phyloP scores from a whole-genome alignment of 2,329 filamentous ascomycete species.

The Aspergillus ruber region DNA sequence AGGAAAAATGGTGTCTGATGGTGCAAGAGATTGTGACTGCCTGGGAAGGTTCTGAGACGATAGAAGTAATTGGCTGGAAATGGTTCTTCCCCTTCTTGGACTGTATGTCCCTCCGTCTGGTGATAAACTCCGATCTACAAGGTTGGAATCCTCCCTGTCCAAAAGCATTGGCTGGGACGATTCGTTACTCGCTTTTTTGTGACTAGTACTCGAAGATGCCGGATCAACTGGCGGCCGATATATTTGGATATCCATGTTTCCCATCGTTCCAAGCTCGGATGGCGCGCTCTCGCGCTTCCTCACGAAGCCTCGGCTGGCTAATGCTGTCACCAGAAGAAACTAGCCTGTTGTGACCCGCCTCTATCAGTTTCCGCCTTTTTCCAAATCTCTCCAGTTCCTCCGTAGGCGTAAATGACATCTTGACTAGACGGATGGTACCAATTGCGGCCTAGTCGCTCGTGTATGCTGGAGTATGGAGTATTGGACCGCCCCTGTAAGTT shows the following conservation, averaged over 20 bases:
- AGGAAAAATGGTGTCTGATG: not conserved
- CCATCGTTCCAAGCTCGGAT: slow-evolving; percentile 4
- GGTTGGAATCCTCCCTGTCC: slow-evolving; percentile 14
- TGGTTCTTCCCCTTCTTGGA: not conserved
- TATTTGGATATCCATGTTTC: slow-evolving; percentile 17
- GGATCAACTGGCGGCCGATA: slow-evolving; percentile 14
- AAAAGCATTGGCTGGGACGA: slow-evolving; percentile 32
- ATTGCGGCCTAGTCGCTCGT: slow-evolving; percentile 30
- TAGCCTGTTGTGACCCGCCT: slow-evolving; percentile 22
- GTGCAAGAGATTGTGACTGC: not conserved
- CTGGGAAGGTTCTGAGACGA: not conserved
- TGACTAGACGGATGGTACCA: slow-evolving; percentile 26
- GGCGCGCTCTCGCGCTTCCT: slow-evolving; percentile 1
- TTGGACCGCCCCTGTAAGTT: not conserved
- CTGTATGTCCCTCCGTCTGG: not conserved
- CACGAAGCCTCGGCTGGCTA: slow-evolving; percentile 2
- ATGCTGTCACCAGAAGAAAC: slow-evolving; percentile 3
- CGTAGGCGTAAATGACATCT: slow-evolving; percentile 22
- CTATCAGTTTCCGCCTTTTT: slow-evolving; percentile 29
- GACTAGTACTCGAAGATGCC: not conserved
- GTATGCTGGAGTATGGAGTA: not conserved
- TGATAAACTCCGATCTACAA: not conserved
- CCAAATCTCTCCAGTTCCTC: slow-evolving; percentile 28
- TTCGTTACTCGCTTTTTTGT: slow-evolving; percentile 5
- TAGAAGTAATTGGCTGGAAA: not conserved